phyloP scores from a whole-genome alignment of 1,139 yeast genomes.

The Saccharomyces pastorianus region DNA sequence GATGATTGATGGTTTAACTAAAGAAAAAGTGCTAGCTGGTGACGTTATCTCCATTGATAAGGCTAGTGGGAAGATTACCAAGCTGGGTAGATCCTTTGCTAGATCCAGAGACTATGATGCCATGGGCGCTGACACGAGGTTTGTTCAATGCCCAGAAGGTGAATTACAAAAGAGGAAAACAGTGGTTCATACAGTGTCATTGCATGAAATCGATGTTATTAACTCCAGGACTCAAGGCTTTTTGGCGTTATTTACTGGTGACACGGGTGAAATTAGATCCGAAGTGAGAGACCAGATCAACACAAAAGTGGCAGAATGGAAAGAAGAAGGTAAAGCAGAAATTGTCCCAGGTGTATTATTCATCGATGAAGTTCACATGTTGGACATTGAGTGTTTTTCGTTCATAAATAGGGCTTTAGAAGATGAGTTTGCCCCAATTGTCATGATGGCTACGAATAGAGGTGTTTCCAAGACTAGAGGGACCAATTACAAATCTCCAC shows the following conservation, averaged over 20 bases:
- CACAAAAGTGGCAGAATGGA: slow-evolving; percentile 96
- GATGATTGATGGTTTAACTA: slow-evolving; percentile 93
- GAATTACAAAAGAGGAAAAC: slow-evolving; percentile 93
- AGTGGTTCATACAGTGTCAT: slow-evolving; percentile 90
- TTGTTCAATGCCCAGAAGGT: slow-evolving; percentile 98
- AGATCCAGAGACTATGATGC: slow-evolving; percentile 98
- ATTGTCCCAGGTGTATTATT: slow-evolving; percentile 97
- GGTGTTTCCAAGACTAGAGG: slow-evolving; percentile 92
- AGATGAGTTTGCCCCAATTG: slow-evolving; percentile 94
- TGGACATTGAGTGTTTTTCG: slow-evolving; percentile 94
- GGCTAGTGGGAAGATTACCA: slow-evolving; percentile 88
- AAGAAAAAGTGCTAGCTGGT: slow-evolving; percentile 94
- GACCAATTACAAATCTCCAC: slow-evolving; percentile 88
- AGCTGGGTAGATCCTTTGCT: slow-evolving; percentile 90
- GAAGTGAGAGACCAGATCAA: slow-evolving; percentile 97
- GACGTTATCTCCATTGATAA: slow-evolving; percentile 95
- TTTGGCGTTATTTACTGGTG: slow-evolving; percentile 91
- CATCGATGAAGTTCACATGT: slow-evolving; percentile 98
- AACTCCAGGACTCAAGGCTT: slow-evolving; percentile 99
- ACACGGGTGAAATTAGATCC: slow-evolving; percentile 92
- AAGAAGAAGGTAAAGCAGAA: slow-evolving; percentile 98
- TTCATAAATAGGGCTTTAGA: slow-evolving; percentile 93
- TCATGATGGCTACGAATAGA: slow-evolving; percentile 96
- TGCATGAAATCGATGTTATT: slow-evolving; percentile 96
- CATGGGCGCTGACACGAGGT: slow-evolving; percentile 97